Evolutionary conservation across 2,329 filamentous ascomycete genomes (phyloP), one percentile per base, ranked within the genome.

Genomic region (Colletotrichum sp.): DNA sequence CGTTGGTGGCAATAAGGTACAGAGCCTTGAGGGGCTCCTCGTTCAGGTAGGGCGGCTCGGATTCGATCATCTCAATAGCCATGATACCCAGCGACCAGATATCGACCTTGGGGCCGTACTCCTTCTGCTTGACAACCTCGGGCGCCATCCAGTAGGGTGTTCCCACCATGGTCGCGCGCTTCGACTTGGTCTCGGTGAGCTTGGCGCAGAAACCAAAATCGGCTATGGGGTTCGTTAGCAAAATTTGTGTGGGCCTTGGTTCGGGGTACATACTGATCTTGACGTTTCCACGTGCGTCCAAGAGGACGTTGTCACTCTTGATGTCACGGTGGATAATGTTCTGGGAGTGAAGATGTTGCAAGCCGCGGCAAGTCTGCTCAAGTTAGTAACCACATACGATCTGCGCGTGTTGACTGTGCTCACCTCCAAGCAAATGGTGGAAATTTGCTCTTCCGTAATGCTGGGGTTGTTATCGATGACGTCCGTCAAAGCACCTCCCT

Each of bases 81-180:
- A 99, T 99, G 87, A 99, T 99, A 82, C 97, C 97, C 77, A 99
- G 89, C 34, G 96, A 98, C 97, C 97, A 99, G 83, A 99, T 98
- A 83, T 99, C 97, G 78, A 99, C 97, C 89, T 99, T 99, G 83
- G 95, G 95, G 52, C 96, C 97, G 82, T 99, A 99, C 86, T 98
- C 96, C 88, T 99, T 99, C 85, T 99, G 97, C 88, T 99, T 99
- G 84, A 99, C 97, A 60, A 99, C 97, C 86, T 99, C 97, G 49
- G 97, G 97, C 10, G 97, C 97, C 97, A 99, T 99, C 97, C 97
- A 99, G 90, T 99, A 99, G 18, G 97, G 97, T 39, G 97, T 99
- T 79, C 97, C 97, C 71, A 99, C 97, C 97, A 99, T 99, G 75
- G 97, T 99, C 59, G 96, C 96, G 85, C 97, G 96, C 90, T 99